Evolutionary conservation across 192 early-diverging fungal genomes (phyloP), one percentile per base, ranked within the genome.

Genomic region (Coemansia sp.): DNA sequence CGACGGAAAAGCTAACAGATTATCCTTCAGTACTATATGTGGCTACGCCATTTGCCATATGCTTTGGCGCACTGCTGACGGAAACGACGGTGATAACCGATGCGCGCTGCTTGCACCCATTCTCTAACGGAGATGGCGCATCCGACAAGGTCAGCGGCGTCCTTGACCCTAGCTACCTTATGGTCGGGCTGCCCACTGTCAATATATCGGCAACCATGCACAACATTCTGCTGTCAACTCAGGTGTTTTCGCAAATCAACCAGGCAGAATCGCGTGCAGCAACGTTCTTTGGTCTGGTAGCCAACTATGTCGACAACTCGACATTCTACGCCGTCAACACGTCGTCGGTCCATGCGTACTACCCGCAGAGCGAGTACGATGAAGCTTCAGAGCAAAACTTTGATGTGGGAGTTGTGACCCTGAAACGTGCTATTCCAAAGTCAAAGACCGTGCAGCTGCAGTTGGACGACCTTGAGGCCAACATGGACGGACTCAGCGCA

Each of bases 41-140:
- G 7, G 63, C 72, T 17, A 75, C 72, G 25, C 77, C 77, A 4
- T 80, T 52, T 51, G 48, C 67, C 2, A 25, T 80, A 27, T 80
- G 77, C 62, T 71, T 75, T 57, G 77, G 77, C 19, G 69, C 69
- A 0, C 66, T 80, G 38, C 59, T 80, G 21, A 80, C 57, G 17
- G 59, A 74, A 11, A 49, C 51, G 43, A 65, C 66, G 19, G 72
- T 80, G 21, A 60, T 80, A 7, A 80, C 77, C 5, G 77, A 80
- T 29, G 77, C 77, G 7, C 77, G 77, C 62, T 80, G 77, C 59
- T 38, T 80, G 62, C 70, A 69, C 51, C 77, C 72, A 41, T 80
- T 80, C 45, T 70, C 73, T 21, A 64, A 75, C 66, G 62, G 48
- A 23, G 64, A 54, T 52, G 59, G 62, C 22, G 72, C 64, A 45